Evolutionary conservation across 257 asterid species (phyloP).

Genomic region (Nyctanthes arbortristis): DNA sequence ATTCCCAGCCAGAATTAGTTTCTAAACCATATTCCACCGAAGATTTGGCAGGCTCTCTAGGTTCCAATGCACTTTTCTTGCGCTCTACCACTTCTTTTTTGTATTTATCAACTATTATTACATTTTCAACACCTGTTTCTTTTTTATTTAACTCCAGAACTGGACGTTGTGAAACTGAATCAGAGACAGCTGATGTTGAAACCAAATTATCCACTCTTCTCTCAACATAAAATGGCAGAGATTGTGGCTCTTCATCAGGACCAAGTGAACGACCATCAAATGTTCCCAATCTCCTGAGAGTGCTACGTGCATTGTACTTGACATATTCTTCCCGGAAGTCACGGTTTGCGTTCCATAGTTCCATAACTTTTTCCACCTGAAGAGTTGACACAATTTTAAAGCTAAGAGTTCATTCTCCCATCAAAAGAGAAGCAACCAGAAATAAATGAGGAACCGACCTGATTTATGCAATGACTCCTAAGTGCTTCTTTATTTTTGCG

Average conservation of each 20-base stretch:
- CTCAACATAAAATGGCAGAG: slow-evolving; percentile 46
- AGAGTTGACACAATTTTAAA: slow-evolving; percentile 3
- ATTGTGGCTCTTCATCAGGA: slow-evolving; percentile 71
- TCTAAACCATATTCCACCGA: slow-evolving; percentile 33
- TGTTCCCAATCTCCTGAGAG: slow-evolving; percentile 78
- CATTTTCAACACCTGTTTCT: slow-evolving; percentile 26
- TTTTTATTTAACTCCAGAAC: slow-evolving; percentile 38
- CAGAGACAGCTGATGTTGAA: slow-evolving; percentile 29
- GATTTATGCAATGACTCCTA: slow-evolving; percentile 52
- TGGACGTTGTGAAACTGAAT: slow-evolving; percentile 33
- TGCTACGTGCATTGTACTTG: slow-evolving; percentile 64
- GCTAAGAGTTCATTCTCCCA: slow-evolving; percentile 11
- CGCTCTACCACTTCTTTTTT: slow-evolving; percentile 30
- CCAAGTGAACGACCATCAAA: slow-evolving; percentile 89
- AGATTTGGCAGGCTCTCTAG: slow-evolving; percentile 23
- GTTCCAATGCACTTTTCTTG: slow-evolving; percentile 31
- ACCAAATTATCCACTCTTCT: slow-evolving; percentile 42
- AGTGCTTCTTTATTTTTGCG: slow-evolving; percentile 58
- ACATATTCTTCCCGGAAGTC: slow-evolving; percentile 74
- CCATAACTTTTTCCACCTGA: slow-evolving; percentile 72
- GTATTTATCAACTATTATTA: slow-evolving; percentile 15
- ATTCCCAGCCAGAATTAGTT: slow-evolving; percentile 29
- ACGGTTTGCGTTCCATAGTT: slow-evolving; percentile 64
- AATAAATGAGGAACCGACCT: slow-evolving; percentile 57
- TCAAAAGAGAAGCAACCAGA: neutral